Percentiles rank a stretch among this genome's conserved stretches.
These are phyloP conservation scores for Exophiala phaeomuriformis DNA, from an alignment of 2,329 filamentous ascomycete genomes.

Conservation along the genomic window DNA sequence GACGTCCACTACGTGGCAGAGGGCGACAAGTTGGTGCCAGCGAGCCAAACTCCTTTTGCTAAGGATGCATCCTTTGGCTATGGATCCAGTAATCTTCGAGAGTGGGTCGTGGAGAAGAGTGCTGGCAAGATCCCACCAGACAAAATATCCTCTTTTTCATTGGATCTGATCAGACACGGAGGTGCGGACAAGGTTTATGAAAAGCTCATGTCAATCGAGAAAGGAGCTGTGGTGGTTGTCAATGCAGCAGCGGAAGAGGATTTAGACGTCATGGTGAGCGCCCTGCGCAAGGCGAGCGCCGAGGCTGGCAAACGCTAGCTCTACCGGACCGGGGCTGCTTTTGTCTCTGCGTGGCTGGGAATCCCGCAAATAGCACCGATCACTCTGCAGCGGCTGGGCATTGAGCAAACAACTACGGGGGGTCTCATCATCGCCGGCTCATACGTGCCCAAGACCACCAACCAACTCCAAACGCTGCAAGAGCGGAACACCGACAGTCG, in stretches of 20 bases:
- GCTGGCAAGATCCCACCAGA: constrained; percentile 37
- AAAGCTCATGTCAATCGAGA: constrained; percentile 35
- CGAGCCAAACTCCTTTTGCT: constrained; percentile 50
- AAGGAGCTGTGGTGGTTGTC: constrained; percentile 43
- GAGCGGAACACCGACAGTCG: constrained; percentile 32
- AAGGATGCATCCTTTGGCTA: constrained; percentile 54
- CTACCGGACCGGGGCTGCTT: constrained; percentile 43
- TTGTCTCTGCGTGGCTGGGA: constrained; percentile 46
- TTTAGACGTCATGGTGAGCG: constrained; percentile 48
- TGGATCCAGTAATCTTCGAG: constrained; percentile 45
- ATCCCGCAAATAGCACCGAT: constrained; percentile 48
- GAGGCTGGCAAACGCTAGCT: constrained; percentile 38
- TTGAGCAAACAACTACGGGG: constrained; percentile 32
- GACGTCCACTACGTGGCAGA: constrained; percentile 55
- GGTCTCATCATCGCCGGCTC: constrained; percentile 51
- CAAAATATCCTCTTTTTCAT: constrained; percentile 39
- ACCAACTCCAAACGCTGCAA: constrained; percentile 44
- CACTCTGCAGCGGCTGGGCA: constrained; percentile 39
- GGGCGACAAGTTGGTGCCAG: constrained; percentile 44
- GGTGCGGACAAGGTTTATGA: constrained; percentile 40
- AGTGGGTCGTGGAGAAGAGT: constrained; percentile 51
- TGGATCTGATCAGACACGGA: constrained; percentile 44
- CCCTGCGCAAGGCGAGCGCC: not conserved
- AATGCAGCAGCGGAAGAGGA: constrained; percentile 50
- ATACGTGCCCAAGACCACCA: constrained; percentile 54